Percentiles rank a stretch among this genome's conserved stretches.
phyloP scores from a whole-genome alignment of 768 basidiomycete genomes.

The Lactarius hengduanensis region DNA sequence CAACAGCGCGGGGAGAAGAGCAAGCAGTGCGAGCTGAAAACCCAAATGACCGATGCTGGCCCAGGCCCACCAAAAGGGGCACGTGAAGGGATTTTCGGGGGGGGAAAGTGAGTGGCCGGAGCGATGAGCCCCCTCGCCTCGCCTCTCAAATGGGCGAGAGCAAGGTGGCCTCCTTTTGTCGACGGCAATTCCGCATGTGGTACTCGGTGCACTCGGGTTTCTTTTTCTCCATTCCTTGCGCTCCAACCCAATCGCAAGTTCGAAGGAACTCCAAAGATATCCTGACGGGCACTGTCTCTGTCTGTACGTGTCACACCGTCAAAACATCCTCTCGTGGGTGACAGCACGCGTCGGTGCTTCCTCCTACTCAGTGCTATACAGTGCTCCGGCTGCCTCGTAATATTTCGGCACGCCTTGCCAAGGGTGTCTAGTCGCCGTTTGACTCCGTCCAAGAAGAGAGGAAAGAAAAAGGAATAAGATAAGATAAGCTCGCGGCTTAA shows the following conservation, averaged over 20 bases:
- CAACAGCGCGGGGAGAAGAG: neutral
- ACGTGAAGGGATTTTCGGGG: neutral
- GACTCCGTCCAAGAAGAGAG: neutral
- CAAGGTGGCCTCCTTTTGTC: neutral
- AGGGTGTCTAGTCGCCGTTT: neutral
- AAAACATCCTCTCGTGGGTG: neutral
- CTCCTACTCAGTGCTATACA: neutral
- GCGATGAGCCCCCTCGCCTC: neutral
- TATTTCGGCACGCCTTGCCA: neutral
- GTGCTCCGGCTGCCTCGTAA: neutral
- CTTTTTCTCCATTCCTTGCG: constrained; percentile 18
- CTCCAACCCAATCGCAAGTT: constrained; percentile 2
- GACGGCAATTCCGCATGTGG: constrained; percentile 13
- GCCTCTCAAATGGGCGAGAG: neutral
- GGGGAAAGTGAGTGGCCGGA: neutral
- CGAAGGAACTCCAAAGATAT: constrained; percentile 3
- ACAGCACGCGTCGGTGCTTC: neutral
- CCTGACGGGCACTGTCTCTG: neutral
- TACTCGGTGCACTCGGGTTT: constrained; percentile 6
- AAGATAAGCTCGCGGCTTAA: neutral
- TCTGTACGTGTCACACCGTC: neutral
- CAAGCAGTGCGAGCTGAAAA: neutral
- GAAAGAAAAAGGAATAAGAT: neutral
- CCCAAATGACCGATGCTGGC: neutral
- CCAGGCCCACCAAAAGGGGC: neutral